Evolutionary conservation across 345 rosid genomes (phyloP).

Genomic region (Arabidopsis arenosa): DNA sequence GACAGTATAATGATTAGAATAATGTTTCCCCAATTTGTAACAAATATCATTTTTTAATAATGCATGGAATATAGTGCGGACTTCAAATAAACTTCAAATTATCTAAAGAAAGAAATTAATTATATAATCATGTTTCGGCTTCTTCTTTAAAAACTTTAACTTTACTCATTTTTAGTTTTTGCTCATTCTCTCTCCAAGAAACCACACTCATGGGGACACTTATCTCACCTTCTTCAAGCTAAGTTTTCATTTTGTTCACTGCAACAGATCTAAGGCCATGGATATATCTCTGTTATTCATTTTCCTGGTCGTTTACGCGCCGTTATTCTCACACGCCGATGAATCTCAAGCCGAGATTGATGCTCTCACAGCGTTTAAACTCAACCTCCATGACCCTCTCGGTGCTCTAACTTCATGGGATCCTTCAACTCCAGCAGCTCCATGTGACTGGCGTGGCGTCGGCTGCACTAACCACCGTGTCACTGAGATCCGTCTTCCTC

Average conservation of each 20-base stretch:
- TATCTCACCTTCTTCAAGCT: slow-evolving; percentile 27
- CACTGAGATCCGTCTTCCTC: slow-evolving; percentile 74
- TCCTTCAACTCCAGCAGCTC: slow-evolving; percentile 69
- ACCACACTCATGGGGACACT: slow-evolving; percentile 45
- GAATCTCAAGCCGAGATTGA: slow-evolving; percentile 63
- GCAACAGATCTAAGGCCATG: slow-evolving; percentile 34
- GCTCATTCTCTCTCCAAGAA: slow-evolving; percentile 22
- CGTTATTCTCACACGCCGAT: slow-evolving; percentile 41
- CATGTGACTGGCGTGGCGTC: slow-evolving; percentile 96
- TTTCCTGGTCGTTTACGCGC: slow-evolving; percentile 18
- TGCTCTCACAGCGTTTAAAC: slow-evolving; percentile 74
- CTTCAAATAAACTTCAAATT: slow-evolving; percentile 35
- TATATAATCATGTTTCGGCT: neutral
- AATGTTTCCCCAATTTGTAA: slow-evolving; percentile 34
- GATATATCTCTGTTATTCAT: slow-evolving; percentile 12
- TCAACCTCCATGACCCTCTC: slow-evolving; percentile 73
- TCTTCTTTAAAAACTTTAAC: slow-evolving; percentile 20
- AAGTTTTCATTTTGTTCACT: neutral
- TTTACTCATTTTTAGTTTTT: slow-evolving; percentile 15
- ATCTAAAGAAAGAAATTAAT: slow-evolving; percentile 3
- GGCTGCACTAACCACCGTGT: slow-evolving; percentile 63
- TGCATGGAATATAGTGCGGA: slow-evolving; percentile 46
- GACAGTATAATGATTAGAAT: slow-evolving; percentile 45
- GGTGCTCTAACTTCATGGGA: slow-evolving; percentile 80
- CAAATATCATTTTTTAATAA: neutral